These are phyloP conservation scores for Colletotrichum chrysophilum DNA, from an alignment of 2,329 filamentous ascomycete genomes.

Conservation along the genomic window DNA sequence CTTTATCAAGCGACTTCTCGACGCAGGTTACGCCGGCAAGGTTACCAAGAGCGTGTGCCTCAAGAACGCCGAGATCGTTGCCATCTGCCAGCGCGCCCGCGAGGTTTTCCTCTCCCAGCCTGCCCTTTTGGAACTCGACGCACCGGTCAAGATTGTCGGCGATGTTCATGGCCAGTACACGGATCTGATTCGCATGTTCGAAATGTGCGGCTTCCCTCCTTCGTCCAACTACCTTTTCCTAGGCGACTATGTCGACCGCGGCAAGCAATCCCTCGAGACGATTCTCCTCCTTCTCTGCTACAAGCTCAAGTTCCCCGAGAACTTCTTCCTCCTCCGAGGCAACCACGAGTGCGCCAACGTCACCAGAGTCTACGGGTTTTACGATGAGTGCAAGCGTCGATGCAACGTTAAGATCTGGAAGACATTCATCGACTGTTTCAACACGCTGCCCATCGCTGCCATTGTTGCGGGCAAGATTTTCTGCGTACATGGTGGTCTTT, in stretches of 20 bases:
- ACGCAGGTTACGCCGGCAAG: conserved; percentile 95
- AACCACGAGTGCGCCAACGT: conserved; percentile 98
- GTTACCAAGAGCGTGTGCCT: conserved; percentile 97
- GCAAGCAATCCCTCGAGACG: conserved; percentile 94
- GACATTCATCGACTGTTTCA: conserved; percentile 96
- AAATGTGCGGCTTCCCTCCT: conserved; percentile 97
- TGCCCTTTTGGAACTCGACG: conserved; percentile 87
- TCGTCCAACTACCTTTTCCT: conserved; percentile 92
- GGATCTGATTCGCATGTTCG: conserved; percentile 94
- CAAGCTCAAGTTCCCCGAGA: conserved; percentile 96
- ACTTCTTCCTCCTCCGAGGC: conserved; percentile 93
- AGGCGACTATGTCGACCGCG: conserved; percentile 94
- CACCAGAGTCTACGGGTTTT: conserved; percentile 94
- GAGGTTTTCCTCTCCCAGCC: conserved; percentile 93
- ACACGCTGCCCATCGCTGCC: conserved; percentile 92
- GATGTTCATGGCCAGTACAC: conserved; percentile 98
- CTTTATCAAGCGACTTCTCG: conserved; percentile 92
- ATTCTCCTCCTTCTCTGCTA: conserved; percentile 93
- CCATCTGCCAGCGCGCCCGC: conserved; percentile 87
- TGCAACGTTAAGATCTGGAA: conserved; percentile 99
- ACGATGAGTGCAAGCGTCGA: conserved; percentile 95
- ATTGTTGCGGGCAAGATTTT: conserved; percentile 98
- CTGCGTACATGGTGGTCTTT: conserved; percentile 94
- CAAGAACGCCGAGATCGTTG: conserved; percentile 96
- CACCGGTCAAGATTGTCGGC: conserved; percentile 96